Evolutionary conservation across 345 rosid species (phyloP).

Genomic region (Erodium maritimum): DNA sequence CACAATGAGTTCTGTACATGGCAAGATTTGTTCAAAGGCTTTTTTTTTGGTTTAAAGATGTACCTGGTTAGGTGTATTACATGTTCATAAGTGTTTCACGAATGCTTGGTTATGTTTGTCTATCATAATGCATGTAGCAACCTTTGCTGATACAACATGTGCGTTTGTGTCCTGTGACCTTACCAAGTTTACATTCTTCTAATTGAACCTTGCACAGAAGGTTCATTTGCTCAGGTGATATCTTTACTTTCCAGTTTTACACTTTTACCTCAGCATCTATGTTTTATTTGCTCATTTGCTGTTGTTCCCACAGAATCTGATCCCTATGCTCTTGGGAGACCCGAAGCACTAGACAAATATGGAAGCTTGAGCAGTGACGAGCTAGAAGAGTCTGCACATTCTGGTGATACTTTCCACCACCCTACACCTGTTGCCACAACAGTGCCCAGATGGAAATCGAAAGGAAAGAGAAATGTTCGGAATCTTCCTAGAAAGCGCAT

Average conservation of each 20-base stretch:
- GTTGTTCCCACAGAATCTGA: slow-evolving; percentile 18
- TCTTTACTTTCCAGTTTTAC: background rate
- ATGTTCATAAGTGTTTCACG: background rate
- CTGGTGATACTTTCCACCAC: slow-evolving; percentile 48
- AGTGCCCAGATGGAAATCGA: slow-evolving; percentile 84
- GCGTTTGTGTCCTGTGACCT: no score
- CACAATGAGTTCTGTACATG: no score
- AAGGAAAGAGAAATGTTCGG: slow-evolving; percentile 79
- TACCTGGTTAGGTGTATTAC: background rate
- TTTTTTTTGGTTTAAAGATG: background rate
- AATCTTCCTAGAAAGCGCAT: slow-evolving; percentile 44
- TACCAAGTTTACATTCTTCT: background rate
- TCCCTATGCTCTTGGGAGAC: slow-evolving; percentile 25
- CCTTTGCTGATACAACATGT: no score
- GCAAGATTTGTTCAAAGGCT: no score
- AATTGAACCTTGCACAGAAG: background rate
- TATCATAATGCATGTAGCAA: no score
- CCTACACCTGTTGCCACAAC: slow-evolving; percentile 44
- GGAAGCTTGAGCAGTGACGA: slow-evolving; percentile 77
- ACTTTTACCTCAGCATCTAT: slow-evolving; percentile 5
- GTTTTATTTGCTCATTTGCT: slow-evolving; percentile 20
- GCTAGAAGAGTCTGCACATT: slow-evolving; percentile 51
- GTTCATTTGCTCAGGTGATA: background rate
- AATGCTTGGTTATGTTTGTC: background rate
- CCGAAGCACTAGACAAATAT: slow-evolving; percentile 28